Evolutionary conservation across 2,329 filamentous ascomycete species (phyloP), one percentile per base, ranked within the genome.

Genomic region (Sodiomyces alkalinus): DNA sequence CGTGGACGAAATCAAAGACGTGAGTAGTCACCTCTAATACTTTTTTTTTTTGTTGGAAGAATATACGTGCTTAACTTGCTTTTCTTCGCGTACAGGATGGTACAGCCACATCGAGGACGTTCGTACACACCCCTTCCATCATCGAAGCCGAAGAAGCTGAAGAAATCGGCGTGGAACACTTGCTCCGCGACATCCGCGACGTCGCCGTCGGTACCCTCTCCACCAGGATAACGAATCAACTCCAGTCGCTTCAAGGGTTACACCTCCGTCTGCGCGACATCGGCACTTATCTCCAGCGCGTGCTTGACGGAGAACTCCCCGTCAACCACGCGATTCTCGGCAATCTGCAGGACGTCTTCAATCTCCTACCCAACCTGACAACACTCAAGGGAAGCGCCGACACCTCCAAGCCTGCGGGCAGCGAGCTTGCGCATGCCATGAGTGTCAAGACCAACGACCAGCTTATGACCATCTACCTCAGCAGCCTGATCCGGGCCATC

Each of bases 371-470:
- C 26, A 98, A 98, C 56, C 70, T 98, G 29, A 86, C 82, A 7
- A 92, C 85, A 20, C 82, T 87, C 17, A 72, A 80, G 31, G 63
- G 66, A 23, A 23, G 19, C 27, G 21, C 27, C 16, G 74, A 75
- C 22, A 68, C 76, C 44, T 48, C 57, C 18, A 47, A 49, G 33
- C 58, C 64, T 53, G 57, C 77, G 43, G 83, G 85, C 44, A 77
- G 79, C 47, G 90, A 96, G 53, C 66, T 98, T 30, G 79, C 85
- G n/a, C 72, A 90, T 36, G 86, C 90, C 19, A 93, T 98, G 85
- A 92, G 83, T 58, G 74, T 93, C 60, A 98, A 98, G 72, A 96
- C 87, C 33, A 98, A 98, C 49, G 90, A 98, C 53, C 90, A 98
- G 61, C 71, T 98, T 39, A 94, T 98, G 81, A 75, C 86, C 29